Evolutionary conservation across 192 early-diverging fungal genomes (phyloP).

Genomic region (Entophlyctis helioformis): DNA sequence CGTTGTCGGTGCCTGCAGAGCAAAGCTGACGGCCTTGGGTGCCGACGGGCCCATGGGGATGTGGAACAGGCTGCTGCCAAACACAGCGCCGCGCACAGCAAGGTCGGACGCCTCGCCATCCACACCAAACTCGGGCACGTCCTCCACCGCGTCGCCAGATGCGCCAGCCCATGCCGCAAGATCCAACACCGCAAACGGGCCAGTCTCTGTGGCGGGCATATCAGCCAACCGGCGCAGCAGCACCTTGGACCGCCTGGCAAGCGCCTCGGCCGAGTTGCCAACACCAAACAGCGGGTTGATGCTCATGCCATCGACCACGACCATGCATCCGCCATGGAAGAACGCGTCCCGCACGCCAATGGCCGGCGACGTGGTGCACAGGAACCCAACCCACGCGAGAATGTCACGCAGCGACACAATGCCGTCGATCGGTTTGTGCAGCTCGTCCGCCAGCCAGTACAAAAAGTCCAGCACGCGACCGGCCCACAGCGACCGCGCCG

Average conservation of each 20-base stretch:
- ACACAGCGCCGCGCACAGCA: slow-evolving; percentile 9
- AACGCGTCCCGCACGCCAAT: slow-evolving; percentile 35
- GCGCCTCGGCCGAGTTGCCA: slow-evolving; percentile 4
- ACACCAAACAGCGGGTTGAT: slow-evolving; percentile 53
- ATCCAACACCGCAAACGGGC: too few species aligned
- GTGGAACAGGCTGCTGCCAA: slow-evolving; percentile 74
- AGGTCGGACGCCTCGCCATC: slow-evolving; percentile 10
- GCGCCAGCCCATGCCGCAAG: too few species aligned
- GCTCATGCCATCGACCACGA: slow-evolving; percentile 83
- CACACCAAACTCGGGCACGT: slow-evolving; percentile 2
- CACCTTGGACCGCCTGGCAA: slow-evolving; percentile 2
- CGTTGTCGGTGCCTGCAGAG: slow-evolving; percentile 84
- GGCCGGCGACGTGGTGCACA: slow-evolving; percentile 26
- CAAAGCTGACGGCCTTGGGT: slow-evolving; percentile 50
- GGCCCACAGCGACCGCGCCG: slow-evolving; percentile 12
- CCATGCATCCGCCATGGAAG: slow-evolving; percentile 82
- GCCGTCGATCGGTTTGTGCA: slow-evolving; percentile 38
- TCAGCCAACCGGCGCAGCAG: slow-evolving; percentile 4
- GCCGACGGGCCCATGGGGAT: slow-evolving; percentile 51
- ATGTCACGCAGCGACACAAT: slow-evolving; percentile 81
- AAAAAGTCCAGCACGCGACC: slow-evolving; percentile 69
- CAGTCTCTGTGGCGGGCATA: too few species aligned
- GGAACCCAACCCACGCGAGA: slow-evolving; percentile 83
- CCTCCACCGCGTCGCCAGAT: neutral
- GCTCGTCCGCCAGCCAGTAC: slow-evolving; percentile 54